Conservation (phyloP, 208 protist species). For the Leishmania braziliensis region DNA sequence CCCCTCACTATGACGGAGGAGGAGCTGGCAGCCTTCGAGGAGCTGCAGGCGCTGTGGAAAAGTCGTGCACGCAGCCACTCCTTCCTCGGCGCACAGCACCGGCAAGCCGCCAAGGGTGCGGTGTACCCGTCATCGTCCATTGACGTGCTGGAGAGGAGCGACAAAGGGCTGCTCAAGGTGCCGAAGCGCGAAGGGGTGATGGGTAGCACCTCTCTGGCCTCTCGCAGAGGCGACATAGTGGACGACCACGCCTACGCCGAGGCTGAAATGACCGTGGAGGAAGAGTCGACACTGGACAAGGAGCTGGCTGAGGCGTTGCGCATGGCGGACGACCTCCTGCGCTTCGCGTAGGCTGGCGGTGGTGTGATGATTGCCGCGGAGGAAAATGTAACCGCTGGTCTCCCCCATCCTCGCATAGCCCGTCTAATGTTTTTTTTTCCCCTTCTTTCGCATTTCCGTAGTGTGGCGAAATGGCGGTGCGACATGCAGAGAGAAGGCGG, state of each 20-base stretch:
- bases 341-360: slow-evolving; percentile 26
- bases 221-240: neutral
- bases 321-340: slow-evolving; percentile 73
- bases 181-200: neutral
- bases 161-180: neutral
- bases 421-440: neutral
- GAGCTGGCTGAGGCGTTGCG: slow-evolving; percentile 71
- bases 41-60: slow-evolving; percentile 81
- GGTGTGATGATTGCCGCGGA: neutral
- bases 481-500: neutral
- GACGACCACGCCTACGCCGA: slow-evolving; percentile 6
- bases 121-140: slow-evolving; percentile 10
- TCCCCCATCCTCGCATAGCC: neutral
- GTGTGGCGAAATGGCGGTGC: neutral
- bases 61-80: slow-evolving; percentile 63
- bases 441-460: neutral
- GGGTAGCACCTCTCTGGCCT: neutral
- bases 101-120: slow-evolving; percentile 24
- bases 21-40: slow-evolving; percentile 81
- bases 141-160: slow-evolving; percentile 2
- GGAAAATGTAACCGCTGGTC: neutral
- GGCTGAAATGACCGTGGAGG: slow-evolving; percentile 23
- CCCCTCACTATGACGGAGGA: slow-evolving; percentile 61
- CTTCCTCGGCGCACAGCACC: slow-evolving; percentile 55
- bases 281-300: slow-evolving; percentile 35